Evolutionary conservation across 2,329 filamentous ascomycete genomes (phyloP).

Genomic region (Neoascochyta sp.): DNA sequence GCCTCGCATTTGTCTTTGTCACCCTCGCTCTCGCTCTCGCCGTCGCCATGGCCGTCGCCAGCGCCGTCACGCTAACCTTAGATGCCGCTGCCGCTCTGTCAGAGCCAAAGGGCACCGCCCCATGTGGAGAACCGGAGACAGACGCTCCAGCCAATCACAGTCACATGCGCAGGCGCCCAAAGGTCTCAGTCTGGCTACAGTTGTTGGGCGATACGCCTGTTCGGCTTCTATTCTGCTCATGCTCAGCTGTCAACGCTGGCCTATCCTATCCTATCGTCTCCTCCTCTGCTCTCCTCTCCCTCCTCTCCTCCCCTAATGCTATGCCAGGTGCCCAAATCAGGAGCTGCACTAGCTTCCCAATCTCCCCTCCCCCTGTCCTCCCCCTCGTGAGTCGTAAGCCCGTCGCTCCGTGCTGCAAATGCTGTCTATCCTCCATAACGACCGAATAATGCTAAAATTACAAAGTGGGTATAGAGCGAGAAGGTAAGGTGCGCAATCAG

Average conservation of each 20-base stretch:
- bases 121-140: too few species aligned
- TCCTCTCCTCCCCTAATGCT: slow-evolving; percentile 19
- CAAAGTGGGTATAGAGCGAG: slow-evolving; percentile 41
- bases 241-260: slow-evolving; percentile 12
- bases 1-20: too few species aligned
- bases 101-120: too few species aligned
- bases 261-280: too few species aligned
- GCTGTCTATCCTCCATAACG: slow-evolving; percentile 16
- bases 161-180: slow-evolving; percentile 13
- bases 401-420: slow-evolving; percentile 22
- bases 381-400: slow-evolving; percentile 25
- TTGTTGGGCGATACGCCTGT: slow-evolving; percentile 27
- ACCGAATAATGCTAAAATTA: slow-evolving; percentile 34
- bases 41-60: too few species aligned
- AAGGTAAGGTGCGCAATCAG: slow-evolving; percentile 38
- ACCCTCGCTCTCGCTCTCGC: too few species aligned
- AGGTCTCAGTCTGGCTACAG: too few species aligned
- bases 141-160: slow-evolving; percentile 24
- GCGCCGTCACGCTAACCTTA: too few species aligned
- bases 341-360: slow-evolving; percentile 37
- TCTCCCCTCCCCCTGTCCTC: slow-evolving; percentile 14
- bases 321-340: slow-evolving; percentile 15
- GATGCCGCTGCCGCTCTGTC: too few species aligned
- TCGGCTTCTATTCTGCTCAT: slow-evolving; percentile 20
- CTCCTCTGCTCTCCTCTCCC: too few species aligned